A percentile compares a stretch with the other conserved stretches of the same genome.
Conservation (phyloP, 352 stramenopile genomes). For the Pythium aquatile region DNA sequence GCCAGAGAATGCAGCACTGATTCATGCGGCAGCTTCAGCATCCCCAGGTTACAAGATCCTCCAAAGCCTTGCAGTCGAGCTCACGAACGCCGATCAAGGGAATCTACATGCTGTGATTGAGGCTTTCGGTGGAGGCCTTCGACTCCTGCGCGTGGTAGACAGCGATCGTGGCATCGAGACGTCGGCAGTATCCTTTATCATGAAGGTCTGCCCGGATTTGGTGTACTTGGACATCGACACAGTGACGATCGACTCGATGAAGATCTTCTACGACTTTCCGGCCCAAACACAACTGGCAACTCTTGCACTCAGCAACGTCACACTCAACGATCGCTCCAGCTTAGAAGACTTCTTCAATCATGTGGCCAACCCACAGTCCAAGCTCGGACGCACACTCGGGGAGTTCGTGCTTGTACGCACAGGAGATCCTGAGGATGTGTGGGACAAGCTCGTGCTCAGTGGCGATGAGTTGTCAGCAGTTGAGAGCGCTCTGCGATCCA, state of each 20-base stretch:
- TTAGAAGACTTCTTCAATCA: constrained; percentile 3
- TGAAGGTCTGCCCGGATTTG: constrained; percentile 11
- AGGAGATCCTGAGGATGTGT: neutral
- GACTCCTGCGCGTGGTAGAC: constrained; percentile 9
- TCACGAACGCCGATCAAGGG: constrained; percentile 5
- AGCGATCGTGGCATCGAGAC: constrained; percentile 5
- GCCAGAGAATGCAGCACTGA: neutral
- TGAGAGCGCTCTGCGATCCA: constrained; percentile 2
- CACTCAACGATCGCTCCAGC: neutral
- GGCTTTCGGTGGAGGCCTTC: constrained; percentile 7
- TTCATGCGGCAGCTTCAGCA: neutral
- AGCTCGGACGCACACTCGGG: neutral
- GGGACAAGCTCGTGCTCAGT: neutral
- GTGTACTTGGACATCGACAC: constrained; percentile 15
- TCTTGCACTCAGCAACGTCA: constrained; percentile 15
- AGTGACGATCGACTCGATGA: constrained; percentile 11
- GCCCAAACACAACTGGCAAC: neutral
- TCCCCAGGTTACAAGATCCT: constrained; percentile 8
- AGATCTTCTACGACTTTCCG: neutral
- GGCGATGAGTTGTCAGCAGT: neutral
- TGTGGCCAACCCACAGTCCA: constrained; percentile 8
- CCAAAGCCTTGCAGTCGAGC: constrained; percentile 7
- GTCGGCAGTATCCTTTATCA: constrained; percentile 1
- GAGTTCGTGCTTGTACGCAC: constrained; percentile 15
- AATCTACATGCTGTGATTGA: constrained; percentile 11